phyloP scores from a whole-genome alignment of 1,284 basidiomycete genomes.

The Prillingera fragicola region DNA sequence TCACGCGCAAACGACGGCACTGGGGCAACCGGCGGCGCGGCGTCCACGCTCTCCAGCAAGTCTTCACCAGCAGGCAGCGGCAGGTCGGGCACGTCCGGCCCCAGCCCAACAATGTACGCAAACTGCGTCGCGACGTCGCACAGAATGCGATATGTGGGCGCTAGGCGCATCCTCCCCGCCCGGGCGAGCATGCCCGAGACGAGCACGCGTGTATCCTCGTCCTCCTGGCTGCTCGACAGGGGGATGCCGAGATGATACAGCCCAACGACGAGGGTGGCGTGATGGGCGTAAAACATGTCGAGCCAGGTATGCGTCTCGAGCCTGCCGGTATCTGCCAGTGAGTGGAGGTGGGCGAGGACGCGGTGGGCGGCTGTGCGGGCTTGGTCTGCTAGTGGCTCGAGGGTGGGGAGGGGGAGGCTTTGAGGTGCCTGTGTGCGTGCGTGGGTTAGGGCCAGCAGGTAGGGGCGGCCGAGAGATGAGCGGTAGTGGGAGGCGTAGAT shows the following conservation, averaged over 20 bases:
- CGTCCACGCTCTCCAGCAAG: too few species aligned
- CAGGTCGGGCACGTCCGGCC: too few species aligned
- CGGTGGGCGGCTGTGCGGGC: constrained; percentile 11
- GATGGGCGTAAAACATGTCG: constrained; percentile 19
- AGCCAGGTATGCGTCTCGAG: too few species aligned
- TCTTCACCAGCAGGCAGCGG: too few species aligned
- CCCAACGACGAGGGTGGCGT: constrained; percentile 19
- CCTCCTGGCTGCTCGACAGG: not conserved
- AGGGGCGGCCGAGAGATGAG: constrained; percentile 17
- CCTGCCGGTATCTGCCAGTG: constrained; percentile 12
- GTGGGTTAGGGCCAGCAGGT: constrained; percentile 12
- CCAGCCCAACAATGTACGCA: constrained; percentile 14
- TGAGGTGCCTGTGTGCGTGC: constrained; percentile 1
- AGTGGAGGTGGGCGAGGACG: constrained; percentile 8
- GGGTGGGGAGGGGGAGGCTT: not conserved
- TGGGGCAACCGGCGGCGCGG: too few species aligned
- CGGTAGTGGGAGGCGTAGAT: constrained; percentile 16
- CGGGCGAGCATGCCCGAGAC: constrained; percentile 3
- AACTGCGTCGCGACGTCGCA: constrained; percentile 23
- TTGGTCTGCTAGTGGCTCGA: constrained; percentile 1
- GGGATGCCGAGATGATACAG: constrained; percentile 18
- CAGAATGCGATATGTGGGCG: constrained; percentile 20
- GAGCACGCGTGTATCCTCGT: too few species aligned
- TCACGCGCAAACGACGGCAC: too few species aligned
- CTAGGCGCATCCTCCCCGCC: constrained; percentile 6